phyloP scores from a whole-genome alignment of 257 asterid species.

The Henckelia pumila region DNA sequence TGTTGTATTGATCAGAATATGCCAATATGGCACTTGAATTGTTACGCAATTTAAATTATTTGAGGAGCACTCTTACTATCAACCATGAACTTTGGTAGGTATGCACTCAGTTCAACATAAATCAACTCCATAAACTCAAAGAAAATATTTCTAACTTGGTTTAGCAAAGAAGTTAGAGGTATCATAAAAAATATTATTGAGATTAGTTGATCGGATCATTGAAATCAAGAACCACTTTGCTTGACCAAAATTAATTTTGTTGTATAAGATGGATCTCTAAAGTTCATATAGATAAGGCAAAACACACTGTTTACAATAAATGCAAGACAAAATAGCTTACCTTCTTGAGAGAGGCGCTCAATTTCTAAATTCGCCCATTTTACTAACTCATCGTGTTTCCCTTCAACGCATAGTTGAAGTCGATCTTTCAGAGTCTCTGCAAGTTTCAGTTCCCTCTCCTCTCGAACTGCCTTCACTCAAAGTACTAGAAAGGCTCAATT shows the following conservation, averaged over 20 bases:
- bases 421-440: not conserved
- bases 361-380: not conserved
- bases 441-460: not conserved
- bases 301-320: not conserved
- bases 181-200: too few species aligned
- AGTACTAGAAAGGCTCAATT: conserved; percentile 20
- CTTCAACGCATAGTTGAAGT: not conserved
- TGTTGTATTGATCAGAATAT: not conserved
- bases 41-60: not conserved
- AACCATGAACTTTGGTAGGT: not conserved
- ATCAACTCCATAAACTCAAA: too few species aligned
- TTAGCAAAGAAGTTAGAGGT: too few species aligned
- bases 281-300: not conserved
- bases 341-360: not conserved
- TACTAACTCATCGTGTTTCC: not conserved
- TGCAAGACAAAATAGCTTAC: not conserved
- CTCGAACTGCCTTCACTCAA: conserved; percentile 39
- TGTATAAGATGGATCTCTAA: not conserved
- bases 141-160: not conserved
- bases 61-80: not conserved
- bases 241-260: too few species aligned
- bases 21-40: too few species aligned
- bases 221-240: too few species aligned
- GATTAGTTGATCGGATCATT: too few species aligned
- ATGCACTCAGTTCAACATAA: not conserved